phyloP scores from a whole-genome alignment of 371 early-diverging fungal species.

The Rhizomucor pusillus region DNA sequence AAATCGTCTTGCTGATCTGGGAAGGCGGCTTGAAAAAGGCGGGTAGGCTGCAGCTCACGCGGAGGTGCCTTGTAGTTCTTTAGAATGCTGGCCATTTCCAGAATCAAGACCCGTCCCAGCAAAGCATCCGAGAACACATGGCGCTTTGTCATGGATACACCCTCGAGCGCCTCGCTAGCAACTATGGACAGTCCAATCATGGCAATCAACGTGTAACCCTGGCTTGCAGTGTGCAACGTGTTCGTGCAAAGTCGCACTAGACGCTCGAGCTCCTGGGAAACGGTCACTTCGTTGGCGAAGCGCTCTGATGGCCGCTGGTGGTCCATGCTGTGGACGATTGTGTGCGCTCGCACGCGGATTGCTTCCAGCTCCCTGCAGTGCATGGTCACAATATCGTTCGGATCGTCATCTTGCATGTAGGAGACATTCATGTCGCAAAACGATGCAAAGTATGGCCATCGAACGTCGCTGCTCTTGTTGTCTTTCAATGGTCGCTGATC shows the following conservation, averaged over 20 bases:
- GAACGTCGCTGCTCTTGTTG: neutral
- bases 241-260: slow-evolving; percentile 18
- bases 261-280: slow-evolving; percentile 19
- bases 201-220: slow-evolving; percentile 12
- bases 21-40: neutral
- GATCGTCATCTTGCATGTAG: no score
- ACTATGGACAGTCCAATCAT: slow-evolving; percentile 25
- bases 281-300: slow-evolving; percentile 24
- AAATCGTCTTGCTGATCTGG: neutral
- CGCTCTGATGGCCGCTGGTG: slow-evolving; percentile 29
- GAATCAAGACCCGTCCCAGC: slow-evolving; percentile 28
- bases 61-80: slow-evolving; percentile 27
- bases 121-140: slow-evolving; percentile 34
- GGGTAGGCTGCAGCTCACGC: neutral
- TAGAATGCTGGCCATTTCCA: slow-evolving; percentile 31
- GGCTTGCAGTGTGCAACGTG: slow-evolving; percentile 14
- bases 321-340: slow-evolving; percentile 26
- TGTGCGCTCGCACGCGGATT: slow-evolving; percentile 16
- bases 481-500: neutral
- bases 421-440: slow-evolving; percentile 9
- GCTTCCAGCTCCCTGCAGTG: slow-evolving; percentile 5
- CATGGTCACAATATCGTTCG: no score
- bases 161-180: slow-evolving; percentile 21
- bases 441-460: neutral
- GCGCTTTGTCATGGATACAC: slow-evolving; percentile 27